phyloP scores from a whole-genome alignment of 2,329 filamentous ascomycete genomes.

The Eurotiales sp. region DNA sequence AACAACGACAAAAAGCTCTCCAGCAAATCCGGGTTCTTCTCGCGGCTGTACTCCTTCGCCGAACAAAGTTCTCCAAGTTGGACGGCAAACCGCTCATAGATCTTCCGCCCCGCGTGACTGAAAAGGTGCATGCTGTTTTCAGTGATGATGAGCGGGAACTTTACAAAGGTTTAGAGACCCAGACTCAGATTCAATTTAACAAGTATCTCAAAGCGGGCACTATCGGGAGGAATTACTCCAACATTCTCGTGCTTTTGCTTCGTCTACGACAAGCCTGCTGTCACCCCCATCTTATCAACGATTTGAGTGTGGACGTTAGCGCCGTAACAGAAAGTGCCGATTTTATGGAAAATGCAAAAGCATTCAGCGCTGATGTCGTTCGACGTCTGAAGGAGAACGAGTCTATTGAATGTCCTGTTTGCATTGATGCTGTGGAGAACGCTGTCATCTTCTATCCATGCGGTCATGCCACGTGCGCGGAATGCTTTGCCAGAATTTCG shows the following conservation, averaged over 20 bases:
- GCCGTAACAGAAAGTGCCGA: conserved; percentile 51
- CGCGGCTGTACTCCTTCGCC: conserved; percentile 75
- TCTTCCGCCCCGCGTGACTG: conserved; percentile 63
- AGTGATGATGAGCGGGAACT: conserved; percentile 61
- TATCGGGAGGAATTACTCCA: conserved; percentile 70
- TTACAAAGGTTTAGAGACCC: conserved; percentile 64
- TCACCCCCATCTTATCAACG: conserved; percentile 67
- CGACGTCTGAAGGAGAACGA: conserved; percentile 59
- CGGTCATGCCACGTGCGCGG: conserved; percentile 73
- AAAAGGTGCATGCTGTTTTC: conserved; percentile 62
- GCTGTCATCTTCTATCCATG: conserved; percentile 78
- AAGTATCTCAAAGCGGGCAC: conserved; percentile 67
- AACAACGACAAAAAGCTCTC: conserved; percentile 55
- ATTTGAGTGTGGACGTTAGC: conserved; percentile 55
- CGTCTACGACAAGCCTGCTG: conserved; percentile 78
- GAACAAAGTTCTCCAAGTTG: conserved; percentile 74
- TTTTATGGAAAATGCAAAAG: conserved; percentile 60
- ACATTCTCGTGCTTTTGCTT: conserved; percentile 73
- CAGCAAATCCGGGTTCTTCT: conserved; percentile 68
- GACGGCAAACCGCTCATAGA: conserved; percentile 73
- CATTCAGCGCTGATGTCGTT: conserved; percentile 59
- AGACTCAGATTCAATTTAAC: conserved; percentile 69
- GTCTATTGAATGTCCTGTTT: conserved; percentile 76
- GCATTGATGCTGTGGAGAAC: conserved; percentile 70
- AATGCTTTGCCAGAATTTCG: conserved; percentile 68